Base-by-base conservation (phyloP, 176 grass and related monocot species). In the Musa beccarii region DNA sequence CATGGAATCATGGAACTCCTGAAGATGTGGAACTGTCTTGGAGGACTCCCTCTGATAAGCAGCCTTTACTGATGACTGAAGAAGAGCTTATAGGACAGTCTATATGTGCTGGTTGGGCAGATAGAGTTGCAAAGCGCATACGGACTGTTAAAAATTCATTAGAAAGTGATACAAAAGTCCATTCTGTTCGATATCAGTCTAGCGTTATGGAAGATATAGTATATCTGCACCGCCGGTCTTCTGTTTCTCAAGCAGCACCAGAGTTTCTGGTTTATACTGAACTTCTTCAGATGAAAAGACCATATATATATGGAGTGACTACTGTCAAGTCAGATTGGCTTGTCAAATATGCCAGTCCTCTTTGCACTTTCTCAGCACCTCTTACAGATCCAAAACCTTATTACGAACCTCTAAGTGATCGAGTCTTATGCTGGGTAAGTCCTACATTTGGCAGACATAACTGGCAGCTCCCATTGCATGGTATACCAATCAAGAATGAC, bases 201-300 rank as follows among this genome's bases (percentile, higher is more conserved):
- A 91, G 84, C 9, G 81, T 79, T 21, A 62, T 89, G 68, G 79
- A 92, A 76, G 95, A 94, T 78, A 79, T 72, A 26, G 83, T 94
- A 80, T 99, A 86, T 92, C 78, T 99, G 25, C 78, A 99, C 16
- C 80, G 80, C 54, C 84, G 83, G 77, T 99, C 95, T 50, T 87
- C 84, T 74, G 88, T 99, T 89, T 86, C 88, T 62, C 90, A 66
- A 74, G 83, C 73, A 73, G 83, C 95, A 50, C 84, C 95, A 50
- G 88, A 89, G 50, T 93, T 86, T 94, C 81, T 99, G 79, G 88
- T 91, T 84, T 99, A 99, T 75, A 87, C 90, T 1, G 95, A 99
- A 59, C 83, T 99, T 75, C 84, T 99, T 75, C 82, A 94, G 54
- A 99, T 83, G 82, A 99, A 99, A 75, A 89, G 88, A 74, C 79